Base-by-base conservation (phyloP, 1,284 basidiomycete genomes). In the Tetrapyrgos nigripes region DNA sequence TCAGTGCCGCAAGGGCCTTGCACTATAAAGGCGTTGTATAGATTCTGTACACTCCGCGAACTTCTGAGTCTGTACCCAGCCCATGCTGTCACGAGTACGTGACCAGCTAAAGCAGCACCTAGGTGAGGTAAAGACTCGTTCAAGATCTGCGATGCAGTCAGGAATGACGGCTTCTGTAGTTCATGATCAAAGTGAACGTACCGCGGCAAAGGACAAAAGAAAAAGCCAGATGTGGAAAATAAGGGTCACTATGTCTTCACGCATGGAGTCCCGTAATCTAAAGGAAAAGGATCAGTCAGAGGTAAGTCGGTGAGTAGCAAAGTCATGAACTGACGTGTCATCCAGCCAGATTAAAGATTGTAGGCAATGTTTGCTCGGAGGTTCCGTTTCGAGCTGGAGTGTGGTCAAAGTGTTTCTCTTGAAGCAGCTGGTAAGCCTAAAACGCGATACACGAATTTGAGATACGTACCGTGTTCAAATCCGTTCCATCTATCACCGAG, bases 91-190 rank as follows among this genome's bases (percentile, higher is more conserved):
- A 74, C 76, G 3, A 83, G 63, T 23, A 74, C 62, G 60, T 83
- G 80, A 5, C 78, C 78, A 23, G 71, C 71, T 9, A 83, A 54
- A 2, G 76, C 73, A 23, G 81, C 78, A 3, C 71, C 74, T 37
- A 83, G 71, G 63, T 83, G 81, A 9, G 82, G 82, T 26, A 82
- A 71, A 1, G 80, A 82, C 64, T 83, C 80, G 53, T 77, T 78
- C 31, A 82, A 58, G 37, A 84, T 70, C 82, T 83, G 50, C 31
- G 23, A 2, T 49, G 29, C 37, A 14, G 46, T 26, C 43, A 13
- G 47, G 40, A 48, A 33, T 27, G 13, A 55, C 17, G 23, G 13
- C 55, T 27, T 13, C 14, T 53, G 10, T 49, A 53, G 19, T 10
- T 23, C 26, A 43, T 31, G n/a, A 31, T 21, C 19, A 31, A 31